phyloP scores from a whole-genome alignment of 2,329 filamentous ascomycete genomes.

The Macrophomina phaseolina region DNA sequence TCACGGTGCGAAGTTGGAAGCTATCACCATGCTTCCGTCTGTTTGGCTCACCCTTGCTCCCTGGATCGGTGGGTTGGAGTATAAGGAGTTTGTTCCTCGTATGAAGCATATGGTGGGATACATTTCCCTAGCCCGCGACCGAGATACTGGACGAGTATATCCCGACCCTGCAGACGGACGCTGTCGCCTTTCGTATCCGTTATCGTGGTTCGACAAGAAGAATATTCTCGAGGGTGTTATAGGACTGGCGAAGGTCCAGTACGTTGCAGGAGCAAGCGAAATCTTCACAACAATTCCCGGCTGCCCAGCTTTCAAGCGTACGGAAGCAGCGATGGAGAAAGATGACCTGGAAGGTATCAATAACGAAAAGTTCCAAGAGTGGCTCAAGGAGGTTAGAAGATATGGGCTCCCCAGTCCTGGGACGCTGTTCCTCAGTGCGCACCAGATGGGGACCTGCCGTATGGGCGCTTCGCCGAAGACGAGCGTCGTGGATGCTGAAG shows the following conservation, averaged over 20 bases:
- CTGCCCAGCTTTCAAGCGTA: constrained; percentile 63
- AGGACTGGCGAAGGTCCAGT: constrained; percentile 76
- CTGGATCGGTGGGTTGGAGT: constrained; percentile 72
- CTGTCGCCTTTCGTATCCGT: constrained; percentile 61
- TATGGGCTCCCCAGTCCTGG: constrained; percentile 57
- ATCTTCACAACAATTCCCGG: constrained; percentile 71
- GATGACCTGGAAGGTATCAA: constrained; percentile 55
- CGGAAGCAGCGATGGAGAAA: constrained; percentile 26
- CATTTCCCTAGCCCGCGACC: constrained; percentile 77
- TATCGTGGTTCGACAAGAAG: constrained; percentile 72
- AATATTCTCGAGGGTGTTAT: constrained; percentile 75
- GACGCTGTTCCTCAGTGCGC: constrained; percentile 69
- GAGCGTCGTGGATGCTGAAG: constrained; percentile 52
- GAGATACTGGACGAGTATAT: constrained; percentile 75
- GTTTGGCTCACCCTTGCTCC: constrained; percentile 66
- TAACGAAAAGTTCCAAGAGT: constrained; percentile 65
- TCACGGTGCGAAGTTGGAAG: constrained; percentile 83
- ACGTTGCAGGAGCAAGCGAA: constrained; percentile 79
- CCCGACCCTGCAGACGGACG: constrained; percentile 69
- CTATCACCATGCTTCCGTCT: constrained; percentile 75
- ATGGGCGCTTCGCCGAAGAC: constrained; percentile 63
- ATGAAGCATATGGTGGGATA: constrained; percentile 73
- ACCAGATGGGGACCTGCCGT: constrained; percentile 80
- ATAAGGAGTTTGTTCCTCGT: constrained; percentile 72
- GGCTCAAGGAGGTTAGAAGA: constrained; percentile 62